Conservation (phyloP, 225 moss, liverwort and hornwort genomes). For the Bryoerythrophyllum caledonicum region DNA sequence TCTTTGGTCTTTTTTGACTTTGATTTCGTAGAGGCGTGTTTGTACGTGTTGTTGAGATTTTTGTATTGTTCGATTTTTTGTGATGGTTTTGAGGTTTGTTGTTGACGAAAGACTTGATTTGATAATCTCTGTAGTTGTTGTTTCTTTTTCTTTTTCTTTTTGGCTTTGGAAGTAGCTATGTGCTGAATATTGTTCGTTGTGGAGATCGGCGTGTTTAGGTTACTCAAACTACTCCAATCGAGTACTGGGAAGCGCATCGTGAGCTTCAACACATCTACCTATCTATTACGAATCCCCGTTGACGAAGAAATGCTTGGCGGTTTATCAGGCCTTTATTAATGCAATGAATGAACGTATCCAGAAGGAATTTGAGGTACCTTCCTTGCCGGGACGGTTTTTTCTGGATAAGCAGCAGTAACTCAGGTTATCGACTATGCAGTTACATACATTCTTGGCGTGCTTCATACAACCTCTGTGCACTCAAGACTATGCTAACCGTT, state of each 20-base stretch:
- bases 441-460: background rate
- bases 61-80: background rate
- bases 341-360: slow-evolving; percentile 94
- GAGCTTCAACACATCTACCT: slow-evolving; percentile 88
- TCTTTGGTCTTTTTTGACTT: no score
- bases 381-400: background rate
- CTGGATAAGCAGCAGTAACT: background rate
- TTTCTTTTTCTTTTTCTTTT: no score
- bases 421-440: background rate
- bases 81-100: slow-evolving; percentile 12
- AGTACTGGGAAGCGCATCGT: slow-evolving; percentile 97
- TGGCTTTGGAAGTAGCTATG: no score
- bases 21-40: no score
- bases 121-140: slow-evolving; percentile 4
- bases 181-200: no score
- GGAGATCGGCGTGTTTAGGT: no score
- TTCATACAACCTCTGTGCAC: background rate
- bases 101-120: background rate
- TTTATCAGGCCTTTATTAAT: slow-evolving; percentile 96
- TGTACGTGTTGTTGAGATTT: no score
- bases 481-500: background rate
- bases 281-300: slow-evolving; percentile 94
- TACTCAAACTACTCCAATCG: no score
- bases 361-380: slow-evolving; percentile 91
- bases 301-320: slow-evolving; percentile 95